Evolutionary conservation across 2,329 filamentous ascomycete genomes (phyloP).

Genomic region (Phyllosticta capitalensis): DNA sequence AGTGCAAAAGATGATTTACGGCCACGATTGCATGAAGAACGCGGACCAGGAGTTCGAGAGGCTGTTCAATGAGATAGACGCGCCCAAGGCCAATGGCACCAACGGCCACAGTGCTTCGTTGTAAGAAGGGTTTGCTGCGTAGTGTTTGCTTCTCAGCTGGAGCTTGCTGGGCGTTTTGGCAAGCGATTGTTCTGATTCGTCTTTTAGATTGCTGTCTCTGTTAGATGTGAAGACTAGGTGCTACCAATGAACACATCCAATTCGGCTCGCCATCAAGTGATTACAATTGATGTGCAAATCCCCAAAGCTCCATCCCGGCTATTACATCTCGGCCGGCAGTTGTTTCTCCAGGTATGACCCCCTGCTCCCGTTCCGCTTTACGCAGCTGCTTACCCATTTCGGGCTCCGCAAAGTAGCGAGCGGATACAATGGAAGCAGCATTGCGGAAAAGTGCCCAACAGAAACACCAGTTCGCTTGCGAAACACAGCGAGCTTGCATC

Average conservation of each 20-base stretch:
- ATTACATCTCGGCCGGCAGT: no score
- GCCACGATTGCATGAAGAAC: constrained; percentile 35
- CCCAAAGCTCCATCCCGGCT: no score
- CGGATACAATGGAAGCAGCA: no score
- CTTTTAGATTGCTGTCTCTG: background rate
- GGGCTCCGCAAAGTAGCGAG: no score
- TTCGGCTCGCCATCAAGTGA: background rate
- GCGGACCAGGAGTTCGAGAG: constrained; percentile 35
- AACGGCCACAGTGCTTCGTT: background rate
- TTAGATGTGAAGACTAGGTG: background rate
- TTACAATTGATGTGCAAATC: no score
- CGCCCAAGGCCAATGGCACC: background rate
- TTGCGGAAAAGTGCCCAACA: no score
- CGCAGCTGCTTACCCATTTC: no score
- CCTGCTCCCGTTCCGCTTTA: no score
- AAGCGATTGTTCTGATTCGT: background rate
- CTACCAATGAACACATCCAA: background rate
- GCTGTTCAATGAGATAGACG: background rate
- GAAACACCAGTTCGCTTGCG: no score
- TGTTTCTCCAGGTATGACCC: no score
- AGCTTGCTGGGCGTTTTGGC: background rate
- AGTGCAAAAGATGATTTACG: constrained; percentile 41
- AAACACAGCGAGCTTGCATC: no score
- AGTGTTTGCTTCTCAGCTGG: no score
- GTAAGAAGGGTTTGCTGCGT: background rate